Conservation (phyloP, 352 stramenopile species). For the Plasmopara muralis region DNA sequence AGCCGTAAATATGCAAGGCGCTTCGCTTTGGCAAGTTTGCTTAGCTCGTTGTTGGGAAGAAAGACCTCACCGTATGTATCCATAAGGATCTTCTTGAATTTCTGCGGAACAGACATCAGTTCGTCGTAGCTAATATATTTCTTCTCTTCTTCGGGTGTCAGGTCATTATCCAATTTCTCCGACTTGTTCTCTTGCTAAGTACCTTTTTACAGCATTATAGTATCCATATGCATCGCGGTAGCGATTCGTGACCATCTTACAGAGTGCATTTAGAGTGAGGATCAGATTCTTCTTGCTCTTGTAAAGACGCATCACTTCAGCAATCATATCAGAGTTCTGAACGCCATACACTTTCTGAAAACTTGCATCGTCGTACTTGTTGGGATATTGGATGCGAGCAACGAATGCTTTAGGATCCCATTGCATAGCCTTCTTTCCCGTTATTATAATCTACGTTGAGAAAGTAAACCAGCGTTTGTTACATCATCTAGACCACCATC, state of each 20-base stretch:
- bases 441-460: no score
- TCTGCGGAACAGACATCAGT: conserved; percentile 1
- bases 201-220: conserved; percentile 1
- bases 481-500: conserved; percentile 16
- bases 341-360: conserved; percentile 4
- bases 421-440: background rate
- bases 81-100: conserved; percentile 1
- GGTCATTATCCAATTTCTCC: conserved; percentile 4
- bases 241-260: conserved; percentile 5
- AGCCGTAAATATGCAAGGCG: conserved; percentile 1
- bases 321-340: conserved; percentile 4
- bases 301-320: conserved; percentile 4
- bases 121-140: conserved; percentile 3
- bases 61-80: conserved; percentile 3
- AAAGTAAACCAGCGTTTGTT: conserved; percentile 4
- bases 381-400: conserved; percentile 3
- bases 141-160: background rate
- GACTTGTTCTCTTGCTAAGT: background rate
- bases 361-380: conserved; percentile 4
- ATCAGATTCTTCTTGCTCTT: conserved; percentile 3
- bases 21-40: background rate
- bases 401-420: conserved; percentile 1
- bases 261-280: conserved; percentile 2
- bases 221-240: conserved; percentile 1
- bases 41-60: conserved; percentile 4